These are phyloP conservation scores for Lizanozyma gosingica DNA, from an alignment of 1,139 yeast genomes.

Conservation along the genomic window DNA sequence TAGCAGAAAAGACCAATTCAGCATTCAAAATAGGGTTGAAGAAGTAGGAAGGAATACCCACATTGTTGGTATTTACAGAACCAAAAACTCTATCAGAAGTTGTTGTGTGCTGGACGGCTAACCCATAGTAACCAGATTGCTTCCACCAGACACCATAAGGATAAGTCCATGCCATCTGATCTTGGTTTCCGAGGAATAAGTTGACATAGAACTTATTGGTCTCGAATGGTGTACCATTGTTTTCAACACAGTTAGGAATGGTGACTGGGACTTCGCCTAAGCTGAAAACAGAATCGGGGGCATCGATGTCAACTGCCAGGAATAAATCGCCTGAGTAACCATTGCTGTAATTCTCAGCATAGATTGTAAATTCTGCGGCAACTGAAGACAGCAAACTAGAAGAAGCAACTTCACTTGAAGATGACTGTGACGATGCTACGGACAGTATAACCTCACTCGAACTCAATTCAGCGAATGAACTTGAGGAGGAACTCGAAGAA, in stretches of 20 bases:
- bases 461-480: not conserved
- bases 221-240: conserved; percentile 43
- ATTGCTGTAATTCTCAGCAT: not conserved
- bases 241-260: conserved; percentile 39
- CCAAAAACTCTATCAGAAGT: conserved; percentile 58
- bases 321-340: conserved; percentile 33
- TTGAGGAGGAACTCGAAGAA: not conserved
- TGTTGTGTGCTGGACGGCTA: conserved; percentile 63
- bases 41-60: conserved; percentile 29
- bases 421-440: not conserved
- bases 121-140: conserved; percentile 37
- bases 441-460: not conserved
- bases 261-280: conserved; percentile 41
- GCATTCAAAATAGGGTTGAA: conserved; percentile 47
- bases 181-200: conserved; percentile 57
- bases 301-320: conserved; percentile 35
- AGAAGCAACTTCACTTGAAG: not conserved
- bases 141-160: conserved; percentile 74
- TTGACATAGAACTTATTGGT: conserved; percentile 86
- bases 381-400: not conserved
- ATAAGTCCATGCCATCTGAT: conserved; percentile 63
- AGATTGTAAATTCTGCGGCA: not conserved
- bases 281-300: conserved; percentile 43
- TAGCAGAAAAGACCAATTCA: conserved; percentile 49
- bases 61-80: conserved; percentile 30